These are phyloP conservation scores for Amanita molliuscula DNA, from an alignment of 768 basidiomycete species.

Conservation along the genomic window DNA sequence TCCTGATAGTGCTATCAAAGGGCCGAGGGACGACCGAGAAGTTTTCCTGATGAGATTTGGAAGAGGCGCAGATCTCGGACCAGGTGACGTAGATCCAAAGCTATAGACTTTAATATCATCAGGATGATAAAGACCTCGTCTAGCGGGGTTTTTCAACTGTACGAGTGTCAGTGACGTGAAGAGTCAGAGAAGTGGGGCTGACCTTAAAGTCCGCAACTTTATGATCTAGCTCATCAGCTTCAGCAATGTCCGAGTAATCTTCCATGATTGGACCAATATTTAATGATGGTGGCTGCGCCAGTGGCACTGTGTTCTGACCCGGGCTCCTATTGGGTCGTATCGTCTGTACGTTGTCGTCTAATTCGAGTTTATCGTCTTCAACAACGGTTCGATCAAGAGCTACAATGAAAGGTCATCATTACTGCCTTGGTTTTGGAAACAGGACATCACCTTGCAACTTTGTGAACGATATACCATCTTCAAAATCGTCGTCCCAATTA, in stretches of 20 bases:
- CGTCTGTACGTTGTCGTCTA: constrained; percentile 72
- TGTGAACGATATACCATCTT: constrained; percentile 81
- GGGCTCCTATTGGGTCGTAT: constrained; percentile 73
- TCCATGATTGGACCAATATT: constrained; percentile 67
- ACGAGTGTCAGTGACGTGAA: neutral
- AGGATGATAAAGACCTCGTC: constrained; percentile 78
- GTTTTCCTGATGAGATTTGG: constrained; percentile 41
- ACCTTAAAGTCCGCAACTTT: constrained; percentile 86
- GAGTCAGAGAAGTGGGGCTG: constrained; percentile 6
- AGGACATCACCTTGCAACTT: constrained; percentile 54
- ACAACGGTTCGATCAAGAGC: constrained; percentile 51
- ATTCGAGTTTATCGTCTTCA: constrained; percentile 38
- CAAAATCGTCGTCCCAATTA: constrained; percentile 99
- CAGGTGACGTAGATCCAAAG: constrained; percentile 39
- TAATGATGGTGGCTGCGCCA: constrained; percentile 51
- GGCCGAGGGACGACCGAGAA: constrained; percentile 44
- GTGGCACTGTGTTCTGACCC: constrained; percentile 36
- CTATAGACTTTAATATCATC: constrained; percentile 79
- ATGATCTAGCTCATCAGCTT: constrained; percentile 71
- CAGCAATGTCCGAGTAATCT: constrained; percentile 86
- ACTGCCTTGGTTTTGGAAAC: neutral
- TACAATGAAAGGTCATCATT: constrained; percentile 14
- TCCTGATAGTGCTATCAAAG: constrained; percentile 21
- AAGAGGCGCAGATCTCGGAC: constrained; percentile 60
- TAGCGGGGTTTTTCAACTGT: constrained; percentile 60